A percentile compares a stretch with the other conserved stretches of the same genome.
Evolutionary conservation across 2,329 filamentous ascomycete genomes (phyloP).

Genomic region (Coniochaeta sp.): DNA sequence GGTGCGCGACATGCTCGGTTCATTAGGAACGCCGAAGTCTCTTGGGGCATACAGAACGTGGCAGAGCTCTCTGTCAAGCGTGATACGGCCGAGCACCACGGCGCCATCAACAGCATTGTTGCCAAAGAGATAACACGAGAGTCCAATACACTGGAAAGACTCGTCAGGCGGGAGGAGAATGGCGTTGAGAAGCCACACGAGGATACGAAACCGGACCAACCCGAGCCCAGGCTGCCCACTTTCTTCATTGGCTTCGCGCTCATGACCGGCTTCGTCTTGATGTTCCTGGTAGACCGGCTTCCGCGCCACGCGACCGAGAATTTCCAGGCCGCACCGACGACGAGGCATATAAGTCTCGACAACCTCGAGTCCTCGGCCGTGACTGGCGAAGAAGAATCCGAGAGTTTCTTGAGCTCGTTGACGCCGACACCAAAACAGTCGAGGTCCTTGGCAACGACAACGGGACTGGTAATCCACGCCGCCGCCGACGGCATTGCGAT

Average conservation of each 20-base stretch:
- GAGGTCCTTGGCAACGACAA: slow-evolving; percentile 72
- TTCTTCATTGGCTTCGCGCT: slow-evolving; percentile 83
- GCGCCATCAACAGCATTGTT: not conserved
- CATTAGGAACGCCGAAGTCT: not conserved
- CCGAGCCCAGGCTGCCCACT: slow-evolving; percentile 47
- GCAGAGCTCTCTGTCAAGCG: not conserved
- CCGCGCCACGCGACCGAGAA: slow-evolving; percentile 65
- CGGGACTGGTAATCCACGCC: slow-evolving; percentile 91
- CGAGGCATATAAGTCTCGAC: slow-evolving; percentile 82
- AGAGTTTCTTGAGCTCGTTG: slow-evolving; percentile 52
- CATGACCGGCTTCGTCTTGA: slow-evolving; percentile 83
- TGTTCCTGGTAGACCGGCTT: slow-evolving; percentile 90
- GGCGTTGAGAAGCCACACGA: slow-evolving; percentile 5
- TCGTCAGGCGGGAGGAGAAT: not conserved
- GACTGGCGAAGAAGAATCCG: slow-evolving; percentile 45
- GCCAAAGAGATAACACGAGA: not conserved
- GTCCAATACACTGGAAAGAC: not conserved
- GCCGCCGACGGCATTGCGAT: slow-evolving; percentile 93
- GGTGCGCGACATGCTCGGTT: slow-evolving; percentile 12
- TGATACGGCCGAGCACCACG: not conserved
- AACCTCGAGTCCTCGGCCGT: slow-evolving; percentile 47
- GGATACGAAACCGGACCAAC: slow-evolving; percentile 14
- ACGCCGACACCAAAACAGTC: slow-evolving; percentile 50
- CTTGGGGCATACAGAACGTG: not conserved
- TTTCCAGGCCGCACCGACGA: slow-evolving; percentile 57